Percentiles rank a stretch among this genome's conserved stretches.
Evolutionary conservation across 441 rosid species (phyloP).

Genomic region (Adansonia gregorii): DNA sequence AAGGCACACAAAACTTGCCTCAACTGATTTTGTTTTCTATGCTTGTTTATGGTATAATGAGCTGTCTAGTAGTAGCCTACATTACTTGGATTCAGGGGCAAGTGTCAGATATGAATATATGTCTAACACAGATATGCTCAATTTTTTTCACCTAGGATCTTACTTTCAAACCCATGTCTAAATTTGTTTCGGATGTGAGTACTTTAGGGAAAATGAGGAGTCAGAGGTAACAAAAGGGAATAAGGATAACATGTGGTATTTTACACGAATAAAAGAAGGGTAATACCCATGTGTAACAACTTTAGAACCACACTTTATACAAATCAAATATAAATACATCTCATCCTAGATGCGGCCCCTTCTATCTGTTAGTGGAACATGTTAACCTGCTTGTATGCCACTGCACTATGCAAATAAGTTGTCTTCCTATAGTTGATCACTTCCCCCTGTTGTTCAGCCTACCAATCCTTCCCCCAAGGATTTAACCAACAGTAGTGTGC

Average conservation of each 20-base stretch:
- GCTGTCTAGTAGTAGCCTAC: not conserved
- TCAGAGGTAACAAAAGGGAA: not conserved
- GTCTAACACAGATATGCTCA: too few relatives aligned
- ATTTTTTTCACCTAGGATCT: too few relatives aligned
- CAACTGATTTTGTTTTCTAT: not conserved
- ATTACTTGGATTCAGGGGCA: too few relatives aligned
- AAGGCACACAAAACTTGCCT: not conserved
- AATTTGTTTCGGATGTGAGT: too few relatives aligned
- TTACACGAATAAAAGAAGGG: not conserved
- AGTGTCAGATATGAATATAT: too few relatives aligned
- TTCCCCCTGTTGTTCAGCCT: slow-evolving; percentile 46
- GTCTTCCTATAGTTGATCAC: not conserved
- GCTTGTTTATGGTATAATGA: not conserved
- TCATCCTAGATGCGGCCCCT: not conserved
- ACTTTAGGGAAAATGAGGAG: too few relatives aligned
- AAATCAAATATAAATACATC: not conserved
- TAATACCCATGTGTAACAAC: not conserved
- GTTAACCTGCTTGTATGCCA: not conserved
- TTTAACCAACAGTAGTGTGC: slow-evolving; percentile 41
- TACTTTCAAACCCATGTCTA: too few relatives aligned
- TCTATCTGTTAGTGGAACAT: not conserved
- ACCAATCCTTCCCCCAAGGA: slow-evolving; percentile 63
- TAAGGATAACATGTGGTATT: not conserved
- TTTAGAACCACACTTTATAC: not conserved
- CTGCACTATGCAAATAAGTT: not conserved